Base-by-base conservation (phyloP, 768 basidiomycete species). In the Lentinula boryana region DNA sequence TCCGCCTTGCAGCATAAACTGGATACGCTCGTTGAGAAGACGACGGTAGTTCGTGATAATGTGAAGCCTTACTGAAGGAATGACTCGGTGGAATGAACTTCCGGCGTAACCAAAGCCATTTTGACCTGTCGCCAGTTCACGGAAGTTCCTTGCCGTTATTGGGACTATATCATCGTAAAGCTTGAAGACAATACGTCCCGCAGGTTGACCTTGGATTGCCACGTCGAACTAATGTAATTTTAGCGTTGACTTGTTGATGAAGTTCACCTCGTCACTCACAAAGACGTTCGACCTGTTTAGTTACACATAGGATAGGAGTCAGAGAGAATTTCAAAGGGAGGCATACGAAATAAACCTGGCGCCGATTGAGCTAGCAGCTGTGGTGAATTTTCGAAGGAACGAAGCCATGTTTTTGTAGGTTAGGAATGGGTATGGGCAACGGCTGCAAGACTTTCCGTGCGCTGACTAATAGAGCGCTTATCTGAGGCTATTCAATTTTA, bases 1-100 rank as follows among this genome's bases (percentile, higher is more conserved):
- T 60, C 94, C 94, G 27, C 92, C 93, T 72, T 95, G 93, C 60
- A 93, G 79, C 91, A 93, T 93, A 76, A 93, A 95, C 44, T 80
- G 53, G 64, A 27, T 88, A 69, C 94, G 92, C 67, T 95, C 76
- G 64, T 9, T 48, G 6, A 48, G 46, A 9, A 23, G 8, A 21
- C n/a, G 10, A 35, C 21, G 4, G 31, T 53, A 56, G 5, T 31
- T 43, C 13, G 27, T 13, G 36, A 38, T 18, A 38, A 6, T 6
- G 40, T 4, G 36, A 40, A 40, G 16, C 9, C 57, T 58, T 27
- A 49, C 57, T 15, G 44, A 27, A 38, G 57, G 57, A 48, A 58
- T 58, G 10, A 58, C 46, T 13, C 57, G 57, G 57, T 58, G 57
- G 36, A 58, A 58, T 7, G 35, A 40, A 31, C 77, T 77, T 13